These are phyloP conservation scores for Aethionema arabicum DNA, from an alignment of 345 rosid genomes.

Conservation along the genomic window DNA sequence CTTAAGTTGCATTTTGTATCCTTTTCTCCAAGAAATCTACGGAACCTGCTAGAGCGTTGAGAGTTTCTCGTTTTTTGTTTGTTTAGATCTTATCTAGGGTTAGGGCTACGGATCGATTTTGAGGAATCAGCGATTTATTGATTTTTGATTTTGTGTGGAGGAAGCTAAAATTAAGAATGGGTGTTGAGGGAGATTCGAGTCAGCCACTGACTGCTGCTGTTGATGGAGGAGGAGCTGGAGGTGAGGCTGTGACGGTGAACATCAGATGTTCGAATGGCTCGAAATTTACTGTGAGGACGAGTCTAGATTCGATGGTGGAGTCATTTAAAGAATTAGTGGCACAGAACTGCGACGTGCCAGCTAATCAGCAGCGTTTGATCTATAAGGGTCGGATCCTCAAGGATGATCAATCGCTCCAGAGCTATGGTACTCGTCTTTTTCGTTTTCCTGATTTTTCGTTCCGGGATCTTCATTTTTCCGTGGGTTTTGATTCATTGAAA, in stretches of 20 bases:
- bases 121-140: not conserved
- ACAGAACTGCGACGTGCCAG: slow-evolving; percentile 66
- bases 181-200: slow-evolving; percentile 66
- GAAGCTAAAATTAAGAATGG: slow-evolving; percentile 35
- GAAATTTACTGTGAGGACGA: slow-evolving; percentile 53
- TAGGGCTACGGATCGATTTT: slow-evolving; percentile 26
- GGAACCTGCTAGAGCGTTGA: slow-evolving; percentile 17
- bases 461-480: not conserved
- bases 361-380: slow-evolving; percentile 78
- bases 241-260: slow-evolving; percentile 46
- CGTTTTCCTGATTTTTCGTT: not conserved
- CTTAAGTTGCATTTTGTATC: slow-evolving; percentile 1
- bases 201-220: slow-evolving; percentile 42
- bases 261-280: slow-evolving; percentile 66
- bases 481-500: slow-evolving; percentile 22
- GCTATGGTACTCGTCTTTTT: slow-evolving; percentile 50
- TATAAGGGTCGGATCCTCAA: slow-evolving; percentile 84
- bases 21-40: slow-evolving; percentile 32
- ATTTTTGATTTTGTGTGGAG: not conserved
- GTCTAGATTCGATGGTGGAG: slow-evolving; percentile 55
- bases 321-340: slow-evolving; percentile 58
- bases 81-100: slow-evolving; percentile 24
- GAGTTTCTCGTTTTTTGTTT: slow-evolving; percentile 1
- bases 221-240: slow-evolving; percentile 39
- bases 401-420: slow-evolving; percentile 70